Percentiles rank a stretch among this genome's conserved stretches.
Conservation (phyloP, 192 early-diverging fungal genomes). For the Chytriomyces hyalinus region DNA sequence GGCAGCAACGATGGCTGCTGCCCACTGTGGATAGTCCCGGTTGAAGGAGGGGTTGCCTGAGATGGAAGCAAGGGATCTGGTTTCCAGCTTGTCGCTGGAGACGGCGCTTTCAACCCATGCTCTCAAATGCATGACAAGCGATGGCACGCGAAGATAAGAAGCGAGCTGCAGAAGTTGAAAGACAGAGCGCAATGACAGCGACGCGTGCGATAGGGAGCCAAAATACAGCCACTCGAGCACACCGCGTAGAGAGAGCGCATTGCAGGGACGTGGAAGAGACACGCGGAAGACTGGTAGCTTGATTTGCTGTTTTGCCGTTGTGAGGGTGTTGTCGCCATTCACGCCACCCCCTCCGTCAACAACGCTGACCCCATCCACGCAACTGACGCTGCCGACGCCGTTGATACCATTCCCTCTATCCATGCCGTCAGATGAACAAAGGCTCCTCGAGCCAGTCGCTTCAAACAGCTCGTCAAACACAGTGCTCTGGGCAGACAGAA, state of each 20-base stretch:
- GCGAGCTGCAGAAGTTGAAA: constrained; percentile 4
- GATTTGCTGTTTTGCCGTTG: too few species aligned
- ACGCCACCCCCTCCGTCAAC: too few species aligned
- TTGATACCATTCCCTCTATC: too few species aligned
- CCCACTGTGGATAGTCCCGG: not conserved
- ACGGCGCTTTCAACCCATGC: not conserved
- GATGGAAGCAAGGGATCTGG: not conserved
- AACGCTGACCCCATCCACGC: too few species aligned
- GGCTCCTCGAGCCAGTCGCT: not conserved
- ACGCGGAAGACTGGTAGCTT: not conserved
- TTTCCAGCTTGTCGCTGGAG: too few species aligned
- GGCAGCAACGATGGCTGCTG: not conserved
- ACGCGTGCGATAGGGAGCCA: not conserved
- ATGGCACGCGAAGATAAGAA: not conserved
- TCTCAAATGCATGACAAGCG: not conserved
- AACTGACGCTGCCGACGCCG: too few species aligned
- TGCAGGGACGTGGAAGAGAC: not conserved
- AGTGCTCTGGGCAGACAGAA: constrained; percentile 15
- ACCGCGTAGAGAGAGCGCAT: not conserved
- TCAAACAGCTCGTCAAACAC: constrained; percentile 18
- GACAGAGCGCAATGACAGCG: not conserved
- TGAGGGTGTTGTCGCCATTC: too few species aligned
- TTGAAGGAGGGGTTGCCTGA: not conserved
- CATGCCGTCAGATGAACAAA: too few species aligned
- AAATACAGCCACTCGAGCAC: constrained; percentile 34